Base-by-base conservation (phyloP, 202 grass and related monocot species). In the Alloteropsis angusta region DNA sequence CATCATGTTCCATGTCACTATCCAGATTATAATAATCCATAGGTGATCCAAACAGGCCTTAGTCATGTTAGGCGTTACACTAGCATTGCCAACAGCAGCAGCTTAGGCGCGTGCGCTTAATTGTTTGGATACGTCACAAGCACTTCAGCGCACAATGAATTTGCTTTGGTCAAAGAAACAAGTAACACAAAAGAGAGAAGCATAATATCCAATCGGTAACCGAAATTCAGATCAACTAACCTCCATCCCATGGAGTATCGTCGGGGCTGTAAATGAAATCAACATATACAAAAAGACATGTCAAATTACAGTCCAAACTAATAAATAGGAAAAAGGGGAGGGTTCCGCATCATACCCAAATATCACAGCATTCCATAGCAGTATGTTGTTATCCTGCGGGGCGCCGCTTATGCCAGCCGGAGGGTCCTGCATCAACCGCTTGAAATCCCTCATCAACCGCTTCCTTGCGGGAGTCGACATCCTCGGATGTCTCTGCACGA, bases 161-260 rank as follows among this genome's bases (percentile, higher is more conserved):
- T 69, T 18, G 18, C 5, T 1, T 9, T 25, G 78, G 21, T 73
- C 21, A 63, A 64, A 38, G 47, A 11, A 47, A 42, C 28, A 14
- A 60, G 64, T 11, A 71, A 71, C 22, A 2, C 26, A 65, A 32
- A 60, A 48, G 16, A 23, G 78, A 4, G 22, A 15, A 36, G 21
- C 3, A 43, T 21, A 57, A 46, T 8, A 43, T 21, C 37, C n/a
- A 21, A 75, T 60, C 35, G 9, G 49, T 21, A 25, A 43, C 17
- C 18, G 7, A 17, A 60, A 32, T 68, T 9, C 18, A 35, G 5
- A n/a, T 77, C 11, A 65, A 80, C 84, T 79, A 79, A 96, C 93
- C 93, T 88, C 93, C 93, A 78, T 96, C 93, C 93, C 93, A 96
- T 59, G 93, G 93, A 55, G 89, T 96, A 68, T 96, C 93, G 78